These are phyloP conservation scores for Brassica balearica DNA, from an alignment of 441 rosid species.

Conservation along the genomic window DNA sequence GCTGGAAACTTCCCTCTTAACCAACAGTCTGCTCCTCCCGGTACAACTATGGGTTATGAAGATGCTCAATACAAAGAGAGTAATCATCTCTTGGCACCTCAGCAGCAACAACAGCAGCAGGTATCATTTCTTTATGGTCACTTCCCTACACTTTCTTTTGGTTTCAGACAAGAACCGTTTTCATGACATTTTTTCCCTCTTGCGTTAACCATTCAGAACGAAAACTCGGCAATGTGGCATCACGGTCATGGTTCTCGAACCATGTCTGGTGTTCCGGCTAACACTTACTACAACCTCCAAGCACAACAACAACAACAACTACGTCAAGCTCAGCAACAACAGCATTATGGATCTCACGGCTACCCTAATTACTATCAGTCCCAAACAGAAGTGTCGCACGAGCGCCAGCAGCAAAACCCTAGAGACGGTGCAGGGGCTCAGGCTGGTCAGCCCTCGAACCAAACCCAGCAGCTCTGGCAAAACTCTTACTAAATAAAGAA, in stretches of 20 bases:
- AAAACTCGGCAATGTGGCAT: conserved; percentile 89
- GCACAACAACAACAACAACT: conserved; percentile 51
- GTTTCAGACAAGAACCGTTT: neutral
- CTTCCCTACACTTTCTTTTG: neutral
- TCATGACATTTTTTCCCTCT: conserved; percentile 8
- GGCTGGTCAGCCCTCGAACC: conserved; percentile 77
- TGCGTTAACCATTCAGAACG: conserved; percentile 58
- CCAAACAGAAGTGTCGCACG: conserved; percentile 69
- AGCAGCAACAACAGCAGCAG: conserved; percentile 46
- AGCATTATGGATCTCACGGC: conserved; percentile 76
- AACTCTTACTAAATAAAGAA: conserved; percentile 69
- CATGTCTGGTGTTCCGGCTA: conserved; percentile 77
- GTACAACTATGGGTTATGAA: conserved; percentile 49
- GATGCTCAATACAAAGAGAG: conserved; percentile 89
- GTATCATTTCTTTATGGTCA: conserved; percentile 39
- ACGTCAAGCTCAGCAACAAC: conserved; percentile 88
- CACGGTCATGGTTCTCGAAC: conserved; percentile 84
- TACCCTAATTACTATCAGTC: conserved; percentile 90
- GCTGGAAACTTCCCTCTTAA: conserved; percentile 75
- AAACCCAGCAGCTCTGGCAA: conserved; percentile 90
- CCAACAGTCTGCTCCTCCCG: conserved; percentile 70
- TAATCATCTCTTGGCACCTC: conserved; percentile 77
- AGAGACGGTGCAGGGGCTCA: conserved; percentile 76
- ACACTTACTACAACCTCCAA: conserved; percentile 87
- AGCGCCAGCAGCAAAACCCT: conserved; percentile 91